Evolutionary conservation across 169 alveolate species (phyloP), one percentile per base, ranked within the genome.

Genomic region (Plasmodium falciparum): DNA sequence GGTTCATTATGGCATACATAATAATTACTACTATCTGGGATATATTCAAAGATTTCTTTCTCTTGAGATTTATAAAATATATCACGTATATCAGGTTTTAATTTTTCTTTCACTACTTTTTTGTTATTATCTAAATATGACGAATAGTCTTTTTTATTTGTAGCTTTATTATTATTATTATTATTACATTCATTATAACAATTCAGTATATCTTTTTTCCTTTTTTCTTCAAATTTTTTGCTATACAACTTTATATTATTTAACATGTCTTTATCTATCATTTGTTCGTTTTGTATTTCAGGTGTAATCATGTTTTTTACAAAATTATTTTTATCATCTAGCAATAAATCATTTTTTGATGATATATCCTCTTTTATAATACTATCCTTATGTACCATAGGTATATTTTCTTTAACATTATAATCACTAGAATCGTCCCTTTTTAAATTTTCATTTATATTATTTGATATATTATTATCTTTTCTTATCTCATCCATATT

Each of bases 41-140:
- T 24, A 69, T 83, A 83, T 83, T 83, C 91, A 56, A 29, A 83
- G 15, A 83, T 73, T 56, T 83, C 91, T 62, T 83, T 83, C 62
- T 83, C 91, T 71, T 83, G 91, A 15, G 91, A 83, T 20, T 70
- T 59, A 58, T 24, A 69, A 69, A 83, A 65, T 22, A 76, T 29
- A 20, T 76, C 70, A 22, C 89, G 52, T 73, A 65, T 76, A 50
- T 76, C 76, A 29, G 65, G 43, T 76, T 76, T 76, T 49, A 76
- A 26, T 49, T 76, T 76, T 63, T 76, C 89, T 52, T 76, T 76
- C 33, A 20, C 20, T 43, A 76, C 20, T 50, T 76, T 76, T 52
- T 29, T 76, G 58, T 47, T 54, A 22, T 43, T 76, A 39, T 59
- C 66, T 20, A 70, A 49, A 33, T 47, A 47, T 15, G 24, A 33